These are phyloP conservation scores for Starmerella tilneyi DNA, from an alignment of 805 yeast species.

Conservation along the genomic window DNA sequence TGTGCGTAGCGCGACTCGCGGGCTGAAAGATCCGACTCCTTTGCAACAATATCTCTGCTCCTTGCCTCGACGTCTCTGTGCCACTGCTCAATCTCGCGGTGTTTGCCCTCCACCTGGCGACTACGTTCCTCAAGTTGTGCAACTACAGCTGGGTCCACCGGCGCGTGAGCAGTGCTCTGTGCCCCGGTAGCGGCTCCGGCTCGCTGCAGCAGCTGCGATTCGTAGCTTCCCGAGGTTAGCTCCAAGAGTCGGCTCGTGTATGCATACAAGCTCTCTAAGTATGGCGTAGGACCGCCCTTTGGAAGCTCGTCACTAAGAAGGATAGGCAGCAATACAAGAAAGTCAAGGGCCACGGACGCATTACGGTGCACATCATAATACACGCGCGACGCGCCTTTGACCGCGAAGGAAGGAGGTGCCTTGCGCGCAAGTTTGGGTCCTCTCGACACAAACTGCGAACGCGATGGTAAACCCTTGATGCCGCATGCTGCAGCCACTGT, in stretches of 20 bases:
- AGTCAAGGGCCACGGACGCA: constrained; percentile 56
- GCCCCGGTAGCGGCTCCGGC: not conserved
- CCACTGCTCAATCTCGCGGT: constrained; percentile 8
- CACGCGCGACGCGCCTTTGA: constrained; percentile 44
- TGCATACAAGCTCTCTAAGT: constrained; percentile 77
- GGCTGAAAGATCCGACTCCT: constrained; percentile 12
- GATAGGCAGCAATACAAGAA: constrained; percentile 74
- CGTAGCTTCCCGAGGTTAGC: constrained; percentile 9
- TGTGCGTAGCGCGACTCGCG: constrained; percentile 14
- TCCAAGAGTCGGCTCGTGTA: constrained; percentile 32
- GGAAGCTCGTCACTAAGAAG: constrained; percentile 73
- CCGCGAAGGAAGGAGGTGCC: constrained; percentile 28
- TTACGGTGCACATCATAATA: constrained; percentile 56
- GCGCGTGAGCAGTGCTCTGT: not conserved
- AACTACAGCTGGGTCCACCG: constrained; percentile 5
- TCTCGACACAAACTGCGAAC: constrained; percentile 17
- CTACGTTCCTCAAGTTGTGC: constrained; percentile 14
- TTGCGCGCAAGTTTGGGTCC: constrained; percentile 19
- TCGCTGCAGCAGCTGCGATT: constrained; percentile 13
- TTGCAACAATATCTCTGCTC: not conserved
- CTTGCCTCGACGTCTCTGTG: constrained; percentile 8
- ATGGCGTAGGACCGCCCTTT: constrained; percentile 69
- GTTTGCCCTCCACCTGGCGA: not conserved
- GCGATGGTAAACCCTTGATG: constrained; percentile 49
- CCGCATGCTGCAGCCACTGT: constrained; percentile 52